Evolutionary conservation across 306 rosid species (phyloP), one percentile per base, ranked within the genome.

Genomic region (Bauhinia variegata): DNA sequence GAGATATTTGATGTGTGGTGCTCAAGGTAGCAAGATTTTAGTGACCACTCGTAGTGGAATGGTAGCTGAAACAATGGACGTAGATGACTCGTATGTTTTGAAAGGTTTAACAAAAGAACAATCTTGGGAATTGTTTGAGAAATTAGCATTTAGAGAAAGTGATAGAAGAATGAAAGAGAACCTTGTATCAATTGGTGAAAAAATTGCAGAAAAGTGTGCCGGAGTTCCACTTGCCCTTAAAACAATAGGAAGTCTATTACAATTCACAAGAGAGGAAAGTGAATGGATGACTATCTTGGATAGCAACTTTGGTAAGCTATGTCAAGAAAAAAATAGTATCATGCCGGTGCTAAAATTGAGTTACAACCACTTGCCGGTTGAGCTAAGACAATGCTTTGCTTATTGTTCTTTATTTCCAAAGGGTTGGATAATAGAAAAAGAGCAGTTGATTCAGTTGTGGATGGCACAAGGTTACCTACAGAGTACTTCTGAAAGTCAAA

Each of bases 11-110:
- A 63, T 9, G 68, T 28, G 42, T 14, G 68, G 60, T 1, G 60
- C 17, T 1, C n/a, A 34, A 11, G 71, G 71, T 6, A 50, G 71
- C 8, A 65, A 49, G 60, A 51, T 65, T 49, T 19, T 65, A 17
- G 71, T 65, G 6, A 65, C 71, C 2, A 65, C 36, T 4, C 60
- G 50, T 4, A 37, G 8, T 23, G 18, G 8, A 33, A 15, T 1
- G 17, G 69, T 32, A 15, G 44, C 55, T n/a, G 31, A 18, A 2
- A 14, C 5, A 2, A 63, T 63, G 56, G 44, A 11, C 31, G 44
- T 11, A 16, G 6, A 15, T 14, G 1, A 0, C 11, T 14, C 69
- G 2, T 47, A 8, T 31, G 10, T n/a, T 31, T 31, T 63, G 44
- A 16, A 48, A 32, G 14, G 19, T 9, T 13, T 63, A 1, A 9